Conservation (phyloP, 1,284 basidiomycete species). For the Sanguinoderma infundibulare region DNA sequence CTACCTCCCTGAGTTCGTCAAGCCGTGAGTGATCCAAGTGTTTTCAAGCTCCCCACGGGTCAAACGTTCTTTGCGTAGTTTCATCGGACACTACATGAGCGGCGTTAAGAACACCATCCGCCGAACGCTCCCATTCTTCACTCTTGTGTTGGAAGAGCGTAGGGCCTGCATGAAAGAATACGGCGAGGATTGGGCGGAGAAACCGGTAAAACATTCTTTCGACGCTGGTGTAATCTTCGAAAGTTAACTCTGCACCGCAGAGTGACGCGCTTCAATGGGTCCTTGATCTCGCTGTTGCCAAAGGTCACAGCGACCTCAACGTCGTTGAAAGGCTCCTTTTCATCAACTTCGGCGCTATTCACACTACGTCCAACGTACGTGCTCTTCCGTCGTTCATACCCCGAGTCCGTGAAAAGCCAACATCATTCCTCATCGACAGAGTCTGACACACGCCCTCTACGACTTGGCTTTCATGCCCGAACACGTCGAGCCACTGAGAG, state of each 20-base stretch:
- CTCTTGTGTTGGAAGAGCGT: slow-evolving; percentile 28
- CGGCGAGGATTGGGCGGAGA: slow-evolving; percentile 11
- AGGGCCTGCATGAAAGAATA: slow-evolving; percentile 10
- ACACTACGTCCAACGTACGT: slow-evolving; percentile 35
- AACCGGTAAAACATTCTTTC: slow-evolving; percentile 6
- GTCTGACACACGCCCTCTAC: slow-evolving; percentile 42
- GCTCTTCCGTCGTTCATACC: too few relatives aligned
- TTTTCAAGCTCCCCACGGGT: background rate
- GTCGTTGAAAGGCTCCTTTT: slow-evolving; percentile 30
- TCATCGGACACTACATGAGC: slow-evolving; percentile 1
- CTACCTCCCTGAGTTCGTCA: slow-evolving; percentile 9
- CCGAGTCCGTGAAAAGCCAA: background rate
- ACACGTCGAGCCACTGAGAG: slow-evolving; percentile 45
- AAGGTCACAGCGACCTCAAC: slow-evolving; percentile 17
- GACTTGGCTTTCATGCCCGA: slow-evolving; percentile 46
- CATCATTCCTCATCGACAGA: slow-evolving; percentile 27
- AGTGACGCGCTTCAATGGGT: slow-evolving; percentile 36
- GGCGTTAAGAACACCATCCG: background rate
- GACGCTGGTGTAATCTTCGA: background rate
- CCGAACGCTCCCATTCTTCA: slow-evolving; percentile 8
- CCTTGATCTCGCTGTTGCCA: slow-evolving; percentile 29
- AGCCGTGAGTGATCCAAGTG: background rate
- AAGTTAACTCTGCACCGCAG: slow-evolving; percentile 25
- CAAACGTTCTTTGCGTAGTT: background rate
- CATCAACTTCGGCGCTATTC: slow-evolving; percentile 38